Conservation (phyloP, 192 early-diverging fungal genomes). For the Entomortierella chlamydospora region DNA sequence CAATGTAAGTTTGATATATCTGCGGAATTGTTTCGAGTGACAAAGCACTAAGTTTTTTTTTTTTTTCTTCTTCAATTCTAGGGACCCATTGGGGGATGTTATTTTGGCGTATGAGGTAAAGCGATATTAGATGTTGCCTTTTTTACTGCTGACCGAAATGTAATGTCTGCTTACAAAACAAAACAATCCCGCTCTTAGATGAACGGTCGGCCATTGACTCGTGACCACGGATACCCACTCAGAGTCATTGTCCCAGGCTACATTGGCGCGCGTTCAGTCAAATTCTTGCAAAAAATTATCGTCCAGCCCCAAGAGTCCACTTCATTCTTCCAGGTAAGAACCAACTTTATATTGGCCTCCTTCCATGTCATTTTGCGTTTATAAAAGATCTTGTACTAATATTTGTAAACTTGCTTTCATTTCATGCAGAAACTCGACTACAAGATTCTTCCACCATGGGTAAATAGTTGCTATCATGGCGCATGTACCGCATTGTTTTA, state of each 20-base stretch:
- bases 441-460: slow-evolving; percentile 44
- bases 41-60: background rate
- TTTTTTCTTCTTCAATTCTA: slow-evolving; percentile 5
- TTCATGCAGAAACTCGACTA: slow-evolving; percentile 37
- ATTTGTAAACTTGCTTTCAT: background rate
- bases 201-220: slow-evolving; percentile 78
- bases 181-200: slow-evolving; percentile 51
- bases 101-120: slow-evolving; percentile 79
- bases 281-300: slow-evolving; percentile 82
- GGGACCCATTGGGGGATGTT: slow-evolving; percentile 74
- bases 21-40: no score
- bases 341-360: background rate
- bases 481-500: no score
- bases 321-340: slow-evolving; percentile 79
- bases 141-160: background rate
- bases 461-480: background rate
- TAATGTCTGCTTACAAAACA: background rate
- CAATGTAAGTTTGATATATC: slow-evolving; percentile 55
- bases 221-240: slow-evolving; percentile 89
- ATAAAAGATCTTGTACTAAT: slow-evolving; percentile 16
- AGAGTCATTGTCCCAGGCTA: slow-evolving; percentile 91
- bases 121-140: background rate
- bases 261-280: slow-evolving; percentile 93
- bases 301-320: slow-evolving; percentile 75
- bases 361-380: background rate